phyloP scores from a whole-genome alignment of 441 rosid species.

The Bocquillonia castaneifolia region DNA sequence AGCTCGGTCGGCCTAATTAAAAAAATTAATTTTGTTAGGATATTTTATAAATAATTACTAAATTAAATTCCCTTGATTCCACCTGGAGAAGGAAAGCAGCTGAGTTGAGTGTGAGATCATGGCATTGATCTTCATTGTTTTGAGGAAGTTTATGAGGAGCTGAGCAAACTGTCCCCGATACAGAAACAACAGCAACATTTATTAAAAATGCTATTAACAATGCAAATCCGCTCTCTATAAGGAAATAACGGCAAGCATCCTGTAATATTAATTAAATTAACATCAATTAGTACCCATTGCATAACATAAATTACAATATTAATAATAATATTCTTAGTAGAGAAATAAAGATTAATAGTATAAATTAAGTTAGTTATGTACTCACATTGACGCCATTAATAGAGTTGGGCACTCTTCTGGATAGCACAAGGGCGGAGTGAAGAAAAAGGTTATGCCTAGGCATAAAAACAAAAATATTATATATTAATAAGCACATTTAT shows the following conservation, averaged over 20 bases:
- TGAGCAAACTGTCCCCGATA: slow-evolving; percentile 49
- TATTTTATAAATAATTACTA: too few relatives aligned
- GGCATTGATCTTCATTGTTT: slow-evolving; percentile 31
- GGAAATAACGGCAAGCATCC: slow-evolving; percentile 58
- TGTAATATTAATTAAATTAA: slow-evolving; percentile 15
- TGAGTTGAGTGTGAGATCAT: slow-evolving; percentile 46
- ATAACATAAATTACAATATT: too few relatives aligned
- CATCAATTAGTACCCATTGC: too few relatives aligned
- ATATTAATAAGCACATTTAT: background rate
- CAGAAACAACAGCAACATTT: slow-evolving; percentile 50
- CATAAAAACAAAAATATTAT: background rate
- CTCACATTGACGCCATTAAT: slow-evolving; percentile 52
- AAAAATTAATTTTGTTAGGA: too few relatives aligned
- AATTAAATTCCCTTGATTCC: too few relatives aligned
- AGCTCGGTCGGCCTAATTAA: too few relatives aligned
- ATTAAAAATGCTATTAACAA: slow-evolving; percentile 56
- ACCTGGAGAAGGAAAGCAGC: slow-evolving; percentile 72
- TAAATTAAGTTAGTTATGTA: background rate
- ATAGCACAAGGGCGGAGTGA: slow-evolving; percentile 67
- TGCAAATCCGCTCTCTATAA: slow-evolving; percentile 63
- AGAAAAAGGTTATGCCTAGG: slow-evolving; percentile 66
- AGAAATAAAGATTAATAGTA: too few relatives aligned
- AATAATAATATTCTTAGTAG: too few relatives aligned
- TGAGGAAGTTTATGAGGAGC: slow-evolving; percentile 25
- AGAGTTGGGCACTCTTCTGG: slow-evolving; percentile 54